Base-by-base conservation (phyloP, 2,329 filamentous ascomycete genomes). In the Penicillium verrucosum region DNA sequence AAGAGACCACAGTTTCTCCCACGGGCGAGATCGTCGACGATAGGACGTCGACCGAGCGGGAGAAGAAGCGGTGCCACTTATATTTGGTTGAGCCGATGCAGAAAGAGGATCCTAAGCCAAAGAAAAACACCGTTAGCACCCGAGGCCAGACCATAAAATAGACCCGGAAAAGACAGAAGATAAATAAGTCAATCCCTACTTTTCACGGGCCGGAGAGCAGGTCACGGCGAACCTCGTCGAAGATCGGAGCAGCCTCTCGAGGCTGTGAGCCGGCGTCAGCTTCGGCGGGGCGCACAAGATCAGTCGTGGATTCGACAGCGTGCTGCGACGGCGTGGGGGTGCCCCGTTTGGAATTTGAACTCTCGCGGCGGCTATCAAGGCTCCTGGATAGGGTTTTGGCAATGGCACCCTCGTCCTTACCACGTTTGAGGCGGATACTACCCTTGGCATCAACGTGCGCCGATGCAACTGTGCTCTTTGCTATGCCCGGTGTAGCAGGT, bases 301-400 rank as follows among this genome's bases (percentile, higher is more conserved):
- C 74, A 12, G 68, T 65, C 11, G 65, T 60, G 12, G 74, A 74
- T 49, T 75, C 72, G 36, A 69, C 66, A 40, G 66, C 63, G 27
- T 65, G 69, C 29, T 71, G 61, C 3, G 70, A 66, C 2, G 71
- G 70, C 2, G 64, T 64, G 1, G 70, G 65, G 0, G 68, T 65
- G 36, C 89, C 88, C 71, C 91, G 92, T 75, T 89, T 92, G 56
- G 90, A 95, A 52, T 84, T 88, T 14, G 89, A 89, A 74, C 92
- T 97, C 71, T 90, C 96, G 42, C 93, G 88, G 51, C 93, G 86
- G 74, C 89, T 96, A 72, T 97, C 92, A 27, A 97, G 83, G 71
- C 90, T 96, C 77, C 90, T 95, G 57, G 88, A 92, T 14, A 92
- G 78, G 6, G 88, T 90, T 75, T 88, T 89, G 67, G 88, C 90